Base-by-base conservation (phyloP, 2,329 filamentous ascomycete species). In the Chaetomiaceae sp. region DNA sequence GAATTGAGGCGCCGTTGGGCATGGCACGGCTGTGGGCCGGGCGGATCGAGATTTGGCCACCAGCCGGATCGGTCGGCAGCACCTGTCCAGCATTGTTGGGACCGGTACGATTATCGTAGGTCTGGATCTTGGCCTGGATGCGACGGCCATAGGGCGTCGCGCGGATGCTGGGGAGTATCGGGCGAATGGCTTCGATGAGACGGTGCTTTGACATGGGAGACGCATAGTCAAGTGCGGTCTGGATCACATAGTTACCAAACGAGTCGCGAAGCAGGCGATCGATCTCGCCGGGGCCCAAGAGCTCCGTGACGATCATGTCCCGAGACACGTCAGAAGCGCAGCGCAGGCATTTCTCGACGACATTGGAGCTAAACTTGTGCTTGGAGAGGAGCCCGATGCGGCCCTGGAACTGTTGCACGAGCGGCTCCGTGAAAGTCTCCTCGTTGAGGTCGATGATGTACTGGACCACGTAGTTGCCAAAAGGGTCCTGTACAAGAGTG, bases 311-410 rank as follows among this genome's bases (percentile, higher is more conserved):
- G 72, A 99, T 85, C 69, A 85, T 78, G 62, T 90, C 86, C 67
- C 87, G 90, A 47, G 87, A 87, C 9, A 80, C 75, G 21, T 83
- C 76, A 55, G 87, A 83, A 32, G 91, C 86, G 67, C 90, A 95
- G 52, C 94, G 90, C 54, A 97, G 75, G 64, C 88, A 91, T 70
- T 99, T 99, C 75, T 99, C 94, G 58, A 99, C 92, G 53, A 99
- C 94, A 64, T 99, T 99, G 65, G 94, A 97, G 74, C 90, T 96
- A 75, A 99, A 99, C 73, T 99, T 99, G 75, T 99, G 94, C 68
- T 90, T 91, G 5, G 94, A 97, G 14, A 80, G 80, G 71, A 71
- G 80, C 65, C 68, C 87, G 75, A 82, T 89, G 76, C 78, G 79
- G 63, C 86, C 86, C 51, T 80, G 75, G 75, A 99, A 96, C 65